A percentile compares a stretch with the other conserved stretches of the same genome.
Evolutionary conservation across 2,329 filamentous ascomycete genomes (phyloP).

Genomic region (Neocatenulostroma microsporum): DNA sequence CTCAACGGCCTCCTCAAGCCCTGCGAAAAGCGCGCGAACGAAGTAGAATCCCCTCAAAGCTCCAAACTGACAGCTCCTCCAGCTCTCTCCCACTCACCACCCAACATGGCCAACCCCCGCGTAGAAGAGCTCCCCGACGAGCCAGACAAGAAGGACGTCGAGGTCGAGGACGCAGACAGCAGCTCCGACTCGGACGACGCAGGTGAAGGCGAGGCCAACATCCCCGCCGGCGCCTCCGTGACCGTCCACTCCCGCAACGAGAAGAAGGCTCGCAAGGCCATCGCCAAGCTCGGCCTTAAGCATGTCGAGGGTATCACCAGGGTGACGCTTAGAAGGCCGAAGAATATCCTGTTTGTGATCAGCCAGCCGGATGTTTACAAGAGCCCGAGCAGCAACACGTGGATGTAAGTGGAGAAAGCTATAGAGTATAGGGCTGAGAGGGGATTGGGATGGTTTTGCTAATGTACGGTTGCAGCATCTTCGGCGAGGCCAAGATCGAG

Average conservation of each 20-base stretch:
- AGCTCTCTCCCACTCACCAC: background rate
- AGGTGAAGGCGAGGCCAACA: slow-evolving; percentile 61
- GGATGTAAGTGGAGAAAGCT: slow-evolving; percentile 70
- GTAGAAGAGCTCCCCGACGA: slow-evolving; percentile 95
- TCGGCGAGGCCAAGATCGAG: slow-evolving; percentile 99
- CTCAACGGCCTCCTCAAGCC: no score
- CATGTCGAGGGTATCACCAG: slow-evolving; percentile 95
- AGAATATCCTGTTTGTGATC: slow-evolving; percentile 99
- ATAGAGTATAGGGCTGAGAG: slow-evolving; percentile 3
- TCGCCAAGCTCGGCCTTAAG: slow-evolving; percentile 95
- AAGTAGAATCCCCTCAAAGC: no score
- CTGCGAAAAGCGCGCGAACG: no score
- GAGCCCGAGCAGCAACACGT: slow-evolving; percentile 98
- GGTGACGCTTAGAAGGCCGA: slow-evolving; percentile 94
- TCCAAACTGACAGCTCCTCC: slow-evolving; percentile 2
- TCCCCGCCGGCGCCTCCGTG: slow-evolving; percentile 78
- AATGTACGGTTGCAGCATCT: slow-evolving; percentile 58
- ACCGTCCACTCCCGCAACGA: slow-evolving; percentile 98
- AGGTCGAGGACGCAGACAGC: slow-evolving; percentile 62
- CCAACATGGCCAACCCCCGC: slow-evolving; percentile 90
- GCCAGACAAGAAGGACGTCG: slow-evolving; percentile 44
- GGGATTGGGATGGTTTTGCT: slow-evolving; percentile 16
- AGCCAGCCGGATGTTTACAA: slow-evolving; percentile 99
- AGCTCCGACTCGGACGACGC: slow-evolving; percentile 64
- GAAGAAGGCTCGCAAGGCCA: slow-evolving; percentile 99